Conservation (phyloP, 148 eudicot species). For the Fallopia convolvulus region DNA sequence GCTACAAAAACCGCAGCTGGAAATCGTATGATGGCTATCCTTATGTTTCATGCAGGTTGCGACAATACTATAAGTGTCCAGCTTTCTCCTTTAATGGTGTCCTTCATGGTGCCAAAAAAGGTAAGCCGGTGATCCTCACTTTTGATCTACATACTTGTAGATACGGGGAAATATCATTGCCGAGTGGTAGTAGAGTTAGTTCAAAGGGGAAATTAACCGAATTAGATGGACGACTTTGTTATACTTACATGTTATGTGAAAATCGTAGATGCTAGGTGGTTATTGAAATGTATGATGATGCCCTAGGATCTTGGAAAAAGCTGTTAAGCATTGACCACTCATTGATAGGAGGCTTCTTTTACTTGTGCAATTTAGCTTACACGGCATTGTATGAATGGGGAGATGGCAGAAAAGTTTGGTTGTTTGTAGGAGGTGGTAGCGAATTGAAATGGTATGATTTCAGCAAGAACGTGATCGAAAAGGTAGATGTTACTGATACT, state of each 20-base stretch:
- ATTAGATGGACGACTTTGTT: neutral
- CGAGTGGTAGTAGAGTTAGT: rapidly evolving
- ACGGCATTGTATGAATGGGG: neutral
- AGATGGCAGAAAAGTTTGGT: neutral
- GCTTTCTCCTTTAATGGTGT: too few species aligned
- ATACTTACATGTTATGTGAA: neutral
- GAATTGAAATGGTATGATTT: neutral
- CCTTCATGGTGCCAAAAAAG: neutral
- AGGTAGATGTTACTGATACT: too few species aligned
- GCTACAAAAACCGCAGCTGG: too few species aligned
- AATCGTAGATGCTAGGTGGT: too few species aligned
- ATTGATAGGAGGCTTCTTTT: too few species aligned
- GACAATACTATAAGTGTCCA: too few species aligned
- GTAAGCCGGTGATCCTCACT: neutral
- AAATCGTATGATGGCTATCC: too few species aligned
- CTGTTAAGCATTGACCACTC: too few species aligned
- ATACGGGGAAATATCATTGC: neutral
- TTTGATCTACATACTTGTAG: neutral
- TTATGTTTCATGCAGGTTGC: too few species aligned
- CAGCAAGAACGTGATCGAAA: neutral
- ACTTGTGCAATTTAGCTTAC: neutral
- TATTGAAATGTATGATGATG: neutral
- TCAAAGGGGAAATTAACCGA: neutral
- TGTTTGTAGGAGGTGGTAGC: neutral
- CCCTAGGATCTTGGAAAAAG: too few species aligned